These are phyloP conservation scores for Haplosporangium sp. DNA, from an alignment of 371 early-diverging fungal species.

Conservation along the genomic window DNA sequence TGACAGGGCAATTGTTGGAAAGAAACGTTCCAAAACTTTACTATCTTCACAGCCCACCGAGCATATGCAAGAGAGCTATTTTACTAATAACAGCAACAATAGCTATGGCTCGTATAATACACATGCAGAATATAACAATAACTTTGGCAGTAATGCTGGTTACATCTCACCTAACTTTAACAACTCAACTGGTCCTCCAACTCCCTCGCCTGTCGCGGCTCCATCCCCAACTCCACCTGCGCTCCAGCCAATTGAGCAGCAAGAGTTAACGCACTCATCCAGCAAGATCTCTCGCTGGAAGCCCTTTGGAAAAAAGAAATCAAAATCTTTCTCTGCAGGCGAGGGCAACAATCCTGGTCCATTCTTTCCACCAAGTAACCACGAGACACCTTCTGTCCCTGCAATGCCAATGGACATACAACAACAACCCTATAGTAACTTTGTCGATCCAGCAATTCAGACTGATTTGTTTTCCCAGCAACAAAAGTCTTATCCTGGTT, in stretches of 20 bases:
- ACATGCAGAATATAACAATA: conserved; percentile 3
- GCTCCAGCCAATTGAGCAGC: conserved; percentile 13
- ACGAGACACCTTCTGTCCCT: conserved; percentile 16
- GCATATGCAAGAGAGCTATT: conserved; percentile 1
- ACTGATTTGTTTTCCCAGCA: conserved; percentile 23
- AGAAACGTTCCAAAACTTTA: conserved; percentile 36
- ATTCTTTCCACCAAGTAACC: conserved; percentile 13
- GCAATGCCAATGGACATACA: background rate
- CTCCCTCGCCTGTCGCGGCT: background rate
- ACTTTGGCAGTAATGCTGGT: conserved; percentile 7
- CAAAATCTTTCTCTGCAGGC: conserved; percentile 37
- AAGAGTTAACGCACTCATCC: conserved; percentile 8
- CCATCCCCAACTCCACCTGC: conserved; percentile 19
- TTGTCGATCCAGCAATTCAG: conserved; percentile 15
- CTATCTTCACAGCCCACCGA: conserved; percentile 10
- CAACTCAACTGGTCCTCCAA: conserved; percentile 5
- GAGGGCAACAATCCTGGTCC: conserved; percentile 9
- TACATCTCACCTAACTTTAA: conserved; percentile 24
- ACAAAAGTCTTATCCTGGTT: conserved; percentile 10
- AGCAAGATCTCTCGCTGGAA: conserved; percentile 36
- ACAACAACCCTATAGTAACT: background rate
- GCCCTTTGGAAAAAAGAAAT: conserved; percentile 44
- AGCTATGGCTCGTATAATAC: background rate
- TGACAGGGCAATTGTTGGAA: conserved; percentile 8
- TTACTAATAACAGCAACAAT: background rate